Conservation (phyloP, 192 early-diverging fungal genomes). For the Martensiomyces pterosporus region DNA sequence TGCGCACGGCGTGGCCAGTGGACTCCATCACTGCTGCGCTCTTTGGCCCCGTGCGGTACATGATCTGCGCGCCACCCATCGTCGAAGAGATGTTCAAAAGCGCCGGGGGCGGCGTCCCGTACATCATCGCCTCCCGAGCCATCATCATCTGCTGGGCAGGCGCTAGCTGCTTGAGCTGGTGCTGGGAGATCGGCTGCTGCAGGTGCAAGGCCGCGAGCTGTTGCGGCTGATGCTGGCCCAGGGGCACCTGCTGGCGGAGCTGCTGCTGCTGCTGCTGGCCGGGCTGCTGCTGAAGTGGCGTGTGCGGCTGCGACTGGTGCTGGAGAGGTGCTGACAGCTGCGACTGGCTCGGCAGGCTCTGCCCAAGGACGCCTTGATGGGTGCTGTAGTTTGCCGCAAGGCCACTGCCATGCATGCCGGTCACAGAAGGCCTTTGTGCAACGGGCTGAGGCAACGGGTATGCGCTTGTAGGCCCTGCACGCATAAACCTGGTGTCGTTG, state of each 20-base stretch:
- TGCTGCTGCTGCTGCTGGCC: slow-evolving; percentile 5
- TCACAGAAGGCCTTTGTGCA: slow-evolving; percentile 29
- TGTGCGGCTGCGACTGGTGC: slow-evolving; percentile 37
- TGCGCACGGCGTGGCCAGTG: slow-evolving; percentile 66
- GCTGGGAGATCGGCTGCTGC: slow-evolving; percentile 15
- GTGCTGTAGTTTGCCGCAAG: slow-evolving; percentile 13
- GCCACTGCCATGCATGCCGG: slow-evolving; percentile 26
- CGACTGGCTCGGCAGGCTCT: slow-evolving; percentile 11
- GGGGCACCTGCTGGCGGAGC: slow-evolving; percentile 29
- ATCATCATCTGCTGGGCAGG: slow-evolving; percentile 21
- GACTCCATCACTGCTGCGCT: slow-evolving; percentile 36
- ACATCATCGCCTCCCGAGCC: slow-evolving; percentile 39
- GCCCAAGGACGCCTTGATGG: slow-evolving; percentile 12
- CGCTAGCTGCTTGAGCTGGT: slow-evolving; percentile 19
- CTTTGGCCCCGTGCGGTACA: slow-evolving; percentile 33
- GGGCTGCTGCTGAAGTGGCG: slow-evolving; percentile 30
- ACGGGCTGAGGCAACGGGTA: slow-evolving; percentile 46
- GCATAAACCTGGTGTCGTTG: slow-evolving; percentile 30
- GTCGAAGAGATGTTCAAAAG: slow-evolving; percentile 18
- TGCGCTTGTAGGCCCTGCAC: slow-evolving; percentile 32
- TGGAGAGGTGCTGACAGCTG: slow-evolving; percentile 18
- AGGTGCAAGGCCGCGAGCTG: slow-evolving; percentile 14
- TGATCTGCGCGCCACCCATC: slow-evolving; percentile 23
- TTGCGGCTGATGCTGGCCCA: slow-evolving; percentile 11
- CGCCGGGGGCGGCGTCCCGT: slow-evolving; percentile 42